Evolutionary conservation across 164 flowering plant species (phyloP).

Genomic region (Warburgia ugandensis): DNA sequence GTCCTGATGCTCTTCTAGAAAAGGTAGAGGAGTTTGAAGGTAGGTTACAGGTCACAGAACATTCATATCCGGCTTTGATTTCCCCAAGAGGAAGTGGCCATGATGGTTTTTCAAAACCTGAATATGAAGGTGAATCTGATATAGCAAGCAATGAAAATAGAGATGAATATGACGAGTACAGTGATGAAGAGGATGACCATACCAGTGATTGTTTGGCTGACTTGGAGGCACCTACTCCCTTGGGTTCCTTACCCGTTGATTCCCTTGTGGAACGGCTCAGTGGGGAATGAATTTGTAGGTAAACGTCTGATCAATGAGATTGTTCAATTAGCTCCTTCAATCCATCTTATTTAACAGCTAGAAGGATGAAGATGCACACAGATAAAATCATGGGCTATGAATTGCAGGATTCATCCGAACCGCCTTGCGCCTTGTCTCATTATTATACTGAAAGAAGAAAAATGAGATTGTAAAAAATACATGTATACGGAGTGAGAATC

Average conservation of each 20-base stretch:
- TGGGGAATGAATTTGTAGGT: conserved; percentile 5
- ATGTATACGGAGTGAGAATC: too few species aligned
- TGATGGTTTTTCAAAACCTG: conserved; percentile 4
- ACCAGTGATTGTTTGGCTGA: conserved; percentile 18
- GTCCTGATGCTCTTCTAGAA: conserved; percentile 71
- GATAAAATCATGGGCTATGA: too few species aligned
- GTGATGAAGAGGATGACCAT: conserved; percentile 11
- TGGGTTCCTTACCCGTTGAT: conserved; percentile 73
- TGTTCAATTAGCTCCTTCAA: background rate
- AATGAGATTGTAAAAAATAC: too few species aligned
- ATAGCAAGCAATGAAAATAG: conserved; percentile 14
- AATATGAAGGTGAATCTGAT: conserved; percentile 13
- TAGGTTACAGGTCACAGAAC: conserved; percentile 51
- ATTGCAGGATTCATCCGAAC: too few species aligned
- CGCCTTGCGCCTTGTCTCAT: too few species aligned
- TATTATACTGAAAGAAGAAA: too few species aligned
- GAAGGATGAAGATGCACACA: background rate
- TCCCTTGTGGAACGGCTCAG: conserved; percentile 32
- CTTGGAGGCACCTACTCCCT: conserved; percentile 28
- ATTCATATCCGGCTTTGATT: conserved; percentile 59
- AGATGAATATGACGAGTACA: conserved; percentile 19
- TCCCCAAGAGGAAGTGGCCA: conserved; percentile 34
- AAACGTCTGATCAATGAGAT: background rate
- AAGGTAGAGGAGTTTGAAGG: conserved; percentile 69
- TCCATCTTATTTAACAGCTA: background rate